A percentile compares a stretch with the other conserved stretches of the same genome.
Conservation (phyloP, 2,329 filamentous ascomycete species). For the Cercospora sesami region DNA sequence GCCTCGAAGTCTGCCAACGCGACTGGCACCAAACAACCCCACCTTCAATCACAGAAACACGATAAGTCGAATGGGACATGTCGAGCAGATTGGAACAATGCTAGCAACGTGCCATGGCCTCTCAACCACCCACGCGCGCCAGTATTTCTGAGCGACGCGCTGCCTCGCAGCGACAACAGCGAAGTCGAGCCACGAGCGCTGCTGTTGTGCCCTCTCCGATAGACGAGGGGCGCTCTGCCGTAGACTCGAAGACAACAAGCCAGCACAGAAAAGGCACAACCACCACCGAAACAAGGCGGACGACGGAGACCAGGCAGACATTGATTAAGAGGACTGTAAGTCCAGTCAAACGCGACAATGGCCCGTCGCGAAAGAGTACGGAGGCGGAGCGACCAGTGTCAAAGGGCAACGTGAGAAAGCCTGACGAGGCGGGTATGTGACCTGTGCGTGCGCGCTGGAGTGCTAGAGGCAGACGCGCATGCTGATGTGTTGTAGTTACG, state of each 20-base stretch:
- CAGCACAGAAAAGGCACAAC: slow-evolving; percentile 25
- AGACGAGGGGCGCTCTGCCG: slow-evolving; percentile 19
- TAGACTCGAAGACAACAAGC: slow-evolving; percentile 20
- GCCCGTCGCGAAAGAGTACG: slow-evolving; percentile 22
- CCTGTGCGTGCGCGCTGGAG: slow-evolving; percentile 21
- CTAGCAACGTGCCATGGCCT: slow-evolving; percentile 28
- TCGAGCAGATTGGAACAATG: slow-evolving; percentile 16
- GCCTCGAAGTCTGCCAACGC: slow-evolving; percentile 7
- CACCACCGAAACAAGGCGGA: slow-evolving; percentile 26
- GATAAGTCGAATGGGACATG: neutral
- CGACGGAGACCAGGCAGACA: slow-evolving; percentile 24
- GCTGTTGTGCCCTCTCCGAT: slow-evolving; percentile 20
- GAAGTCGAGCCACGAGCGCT: slow-evolving; percentile 30
- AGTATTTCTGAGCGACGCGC: slow-evolving; percentile 34
- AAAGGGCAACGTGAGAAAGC: slow-evolving; percentile 19
- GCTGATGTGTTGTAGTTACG: slow-evolving; percentile 31
- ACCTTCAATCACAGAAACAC: neutral
- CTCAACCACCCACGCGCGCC: slow-evolving; percentile 31
- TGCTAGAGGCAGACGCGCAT: neutral
- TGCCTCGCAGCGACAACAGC: slow-evolving; percentile 32
- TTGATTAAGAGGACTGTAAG: slow-evolving; percentile 27
- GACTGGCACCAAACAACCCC: slow-evolving; percentile 11
- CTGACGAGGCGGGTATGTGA: slow-evolving; percentile 27
- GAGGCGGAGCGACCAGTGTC: slow-evolving; percentile 24
- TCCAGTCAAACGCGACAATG: slow-evolving; percentile 24